Evolutionary conservation across 2,329 filamentous ascomycete genomes (phyloP).

Genomic region (Trichoderma atroviride): DNA sequence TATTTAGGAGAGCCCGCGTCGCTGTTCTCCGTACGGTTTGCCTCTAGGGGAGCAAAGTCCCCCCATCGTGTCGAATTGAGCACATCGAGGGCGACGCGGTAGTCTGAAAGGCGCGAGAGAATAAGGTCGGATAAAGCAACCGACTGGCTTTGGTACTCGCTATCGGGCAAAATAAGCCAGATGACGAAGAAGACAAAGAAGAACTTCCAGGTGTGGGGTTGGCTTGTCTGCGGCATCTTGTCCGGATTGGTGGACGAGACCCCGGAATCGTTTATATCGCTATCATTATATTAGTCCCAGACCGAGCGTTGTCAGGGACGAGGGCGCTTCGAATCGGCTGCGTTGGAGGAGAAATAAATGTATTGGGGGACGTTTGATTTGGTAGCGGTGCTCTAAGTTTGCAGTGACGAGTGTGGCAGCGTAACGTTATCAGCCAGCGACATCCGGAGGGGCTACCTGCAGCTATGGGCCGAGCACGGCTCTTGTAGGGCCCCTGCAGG

Average conservation of each 20-base stretch:
- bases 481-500: neutral
- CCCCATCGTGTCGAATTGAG: slow-evolving; percentile 62
- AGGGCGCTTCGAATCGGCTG: neutral
- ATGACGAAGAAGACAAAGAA: slow-evolving; percentile 42
- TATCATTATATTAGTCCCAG: slow-evolving; percentile 27
- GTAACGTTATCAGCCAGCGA: neutral
- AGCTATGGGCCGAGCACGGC: neutral
- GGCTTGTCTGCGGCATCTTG: slow-evolving; percentile 51
- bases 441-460: neutral
- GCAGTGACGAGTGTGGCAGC: neutral
- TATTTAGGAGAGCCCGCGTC: slow-evolving; percentile 42
- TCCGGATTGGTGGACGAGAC: slow-evolving; percentile 27
- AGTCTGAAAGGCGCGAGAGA: slow-evolving; percentile 52
- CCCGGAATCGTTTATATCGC: slow-evolving; percentile 21
- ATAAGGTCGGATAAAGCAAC: slow-evolving; percentile 42
- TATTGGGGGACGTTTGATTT: neutral
- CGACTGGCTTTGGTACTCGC: slow-evolving; percentile 40
- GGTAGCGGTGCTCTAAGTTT: neutral
- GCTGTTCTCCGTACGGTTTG: slow-evolving; percentile 25
- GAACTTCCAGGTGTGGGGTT: slow-evolving; percentile 43
- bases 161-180: slow-evolving; percentile 45
- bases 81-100: slow-evolving; percentile 54
- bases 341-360: neutral
- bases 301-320: neutral
- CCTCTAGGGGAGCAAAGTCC: slow-evolving; percentile 55